phyloP scores from a whole-genome alignment of 2,329 filamentous ascomycete species.

The Fusarium musae region DNA sequence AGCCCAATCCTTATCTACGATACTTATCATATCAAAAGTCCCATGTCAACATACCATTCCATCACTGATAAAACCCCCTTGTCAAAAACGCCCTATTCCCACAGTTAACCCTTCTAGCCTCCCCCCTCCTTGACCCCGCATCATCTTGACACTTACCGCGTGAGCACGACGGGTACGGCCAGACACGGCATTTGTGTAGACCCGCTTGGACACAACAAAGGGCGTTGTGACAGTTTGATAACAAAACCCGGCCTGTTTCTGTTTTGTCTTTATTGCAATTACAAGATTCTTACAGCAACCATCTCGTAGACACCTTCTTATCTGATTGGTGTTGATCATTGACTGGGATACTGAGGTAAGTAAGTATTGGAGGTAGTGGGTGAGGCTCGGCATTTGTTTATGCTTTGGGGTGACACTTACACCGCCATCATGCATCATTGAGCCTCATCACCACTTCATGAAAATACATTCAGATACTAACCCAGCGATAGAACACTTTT shows the following conservation, averaged over 20 bases:
- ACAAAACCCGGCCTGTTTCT: slow-evolving; percentile 30
- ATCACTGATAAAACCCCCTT: slow-evolving; percentile 7
- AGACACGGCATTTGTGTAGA: slow-evolving; percentile 30
- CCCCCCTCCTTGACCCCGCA: slow-evolving; percentile 30
- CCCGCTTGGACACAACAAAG: slow-evolving; percentile 30
- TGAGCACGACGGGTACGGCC: slow-evolving; percentile 27
- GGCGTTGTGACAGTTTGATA: slow-evolving; percentile 8
- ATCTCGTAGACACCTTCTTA: neutral
- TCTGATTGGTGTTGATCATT: slow-evolving; percentile 3
- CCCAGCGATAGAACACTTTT: slow-evolving; percentile 4
- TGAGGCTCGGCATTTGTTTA: neutral
- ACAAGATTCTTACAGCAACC: neutral
- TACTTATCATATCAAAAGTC: neutral
- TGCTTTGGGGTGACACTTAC: neutral
- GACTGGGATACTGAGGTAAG: neutral
- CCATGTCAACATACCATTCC: neutral
- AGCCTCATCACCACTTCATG: neutral
- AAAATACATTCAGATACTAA: slow-evolving; percentile 6
- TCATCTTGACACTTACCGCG: slow-evolving; percentile 11
- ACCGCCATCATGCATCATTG: neutral
- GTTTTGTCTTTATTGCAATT: neutral
- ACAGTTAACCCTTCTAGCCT: slow-evolving; percentile 11
- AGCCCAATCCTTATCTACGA: neutral
- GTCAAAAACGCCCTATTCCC: slow-evolving; percentile 41
- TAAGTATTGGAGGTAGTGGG: neutral